A percentile compares a stretch with the other conserved stretches of the same genome.
Evolutionary conservation across 2,329 filamentous ascomycete genomes (phyloP).

Genomic region (Ascochyta fabae): DNA sequence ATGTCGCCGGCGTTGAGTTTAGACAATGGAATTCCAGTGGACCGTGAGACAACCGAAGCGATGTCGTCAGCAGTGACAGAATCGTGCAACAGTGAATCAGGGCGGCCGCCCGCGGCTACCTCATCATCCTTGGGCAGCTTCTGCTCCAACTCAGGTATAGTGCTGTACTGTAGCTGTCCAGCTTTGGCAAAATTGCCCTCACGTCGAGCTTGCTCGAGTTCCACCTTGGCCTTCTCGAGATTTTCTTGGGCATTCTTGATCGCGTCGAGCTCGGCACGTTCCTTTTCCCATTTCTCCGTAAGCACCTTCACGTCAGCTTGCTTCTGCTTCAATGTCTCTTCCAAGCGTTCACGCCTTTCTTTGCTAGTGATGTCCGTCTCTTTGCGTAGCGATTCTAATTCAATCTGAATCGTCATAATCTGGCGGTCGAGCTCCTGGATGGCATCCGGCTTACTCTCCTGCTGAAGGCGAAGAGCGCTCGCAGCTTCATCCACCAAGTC

Average conservation of each 20-base stretch:
- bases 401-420: slow-evolving; percentile 97
- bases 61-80: slow-evolving; percentile 96
- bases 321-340: slow-evolving; percentile 75
- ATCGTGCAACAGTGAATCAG: slow-evolving; percentile 79
- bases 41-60: slow-evolving; percentile 84
- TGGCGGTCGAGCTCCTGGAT: slow-evolving; percentile 92
- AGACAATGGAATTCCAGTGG: slow-evolving; percentile 89
- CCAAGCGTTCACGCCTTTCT: slow-evolving; percentile 85
- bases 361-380: slow-evolving; percentile 89
- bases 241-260: slow-evolving; percentile 88
- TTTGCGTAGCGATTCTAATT: slow-evolving; percentile 91
- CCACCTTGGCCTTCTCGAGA: slow-evolving; percentile 83
- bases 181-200: slow-evolving; percentile 88
- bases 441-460: slow-evolving; percentile 95
- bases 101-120: slow-evolving; percentile 28
- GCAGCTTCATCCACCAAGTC: slow-evolving; percentile 96
- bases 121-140: slow-evolving; percentile 78
- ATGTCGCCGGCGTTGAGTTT: slow-evolving; percentile 94
- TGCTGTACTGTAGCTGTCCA: slow-evolving; percentile 88
- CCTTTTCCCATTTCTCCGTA: slow-evolving; percentile 87
- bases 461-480: slow-evolving; percentile 85
- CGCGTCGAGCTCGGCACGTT: slow-evolving; percentile 81
- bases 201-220: slow-evolving; percentile 86
- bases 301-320: slow-evolving; percentile 78
- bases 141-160: slow-evolving; percentile 80